Base-by-base conservation (phyloP, 805 yeast genomes). In the Tetrapisispora iriomotensis region DNA sequence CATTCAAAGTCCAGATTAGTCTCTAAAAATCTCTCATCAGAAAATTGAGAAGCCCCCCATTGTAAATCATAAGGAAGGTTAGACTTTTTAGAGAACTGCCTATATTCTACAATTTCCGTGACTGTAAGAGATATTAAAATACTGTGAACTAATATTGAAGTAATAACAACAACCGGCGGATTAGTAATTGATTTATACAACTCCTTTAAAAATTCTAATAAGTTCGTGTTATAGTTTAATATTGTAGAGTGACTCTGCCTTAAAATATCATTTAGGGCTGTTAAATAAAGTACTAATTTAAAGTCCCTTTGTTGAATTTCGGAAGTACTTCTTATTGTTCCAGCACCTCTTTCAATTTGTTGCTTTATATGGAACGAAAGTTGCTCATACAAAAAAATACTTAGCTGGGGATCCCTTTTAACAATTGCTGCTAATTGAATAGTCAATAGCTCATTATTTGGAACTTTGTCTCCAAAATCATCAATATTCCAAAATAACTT, bases 301-400 rank as follows among this genome's bases (percentile, higher is more conserved):
- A 79, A 80, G 58, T 92, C 97, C 30, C 87, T 70, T n/a, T 83
- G 83, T 21, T 77, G 67, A 20, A 82, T 67, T 23, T 82, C 88
- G 6, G 71, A 65, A 0, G 80, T 75, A 5, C 68, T 75, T 55
- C 95, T 71, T 0, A 78, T 65, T 1, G 72, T 61, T 3, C 96
- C 97, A 0, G 96, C 96, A 46, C 88, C 82, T 46, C 79, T 84
- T 9, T 64, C 64, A 17, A 90, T 67, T 53, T 90, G 95, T 25
- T 70, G 75, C 27, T 67, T 64, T 20, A 88, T 77, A 38, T 70
- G 70, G 5, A 65, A 44, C n/a, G 54, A 45, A 20, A 66, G 38
- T 8, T 41, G 44, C 1, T 45, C 36, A 38, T 64, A 59, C 10
- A 62, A 46, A n/a, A 39, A 40, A 5, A 19, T 18, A 14, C 63